phyloP scores from a whole-genome alignment of 495 filamentous ascomycete species.

The Penicillium egyptiacum region DNA sequence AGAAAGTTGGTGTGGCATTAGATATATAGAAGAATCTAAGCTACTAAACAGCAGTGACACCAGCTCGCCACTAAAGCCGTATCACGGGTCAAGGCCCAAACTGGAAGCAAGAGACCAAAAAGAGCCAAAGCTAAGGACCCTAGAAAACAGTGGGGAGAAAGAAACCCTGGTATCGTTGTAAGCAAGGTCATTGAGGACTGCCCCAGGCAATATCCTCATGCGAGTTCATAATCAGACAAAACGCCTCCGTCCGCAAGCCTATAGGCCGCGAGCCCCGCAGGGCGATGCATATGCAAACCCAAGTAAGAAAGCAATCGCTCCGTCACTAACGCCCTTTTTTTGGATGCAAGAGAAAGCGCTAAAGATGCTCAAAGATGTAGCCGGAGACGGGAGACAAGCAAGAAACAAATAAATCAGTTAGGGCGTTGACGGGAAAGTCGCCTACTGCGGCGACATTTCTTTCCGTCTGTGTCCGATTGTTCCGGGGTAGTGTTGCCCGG shows the following conservation, averaged over 20 bases:
- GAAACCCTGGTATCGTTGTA: conserved; percentile 14
- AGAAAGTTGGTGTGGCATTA: background rate
- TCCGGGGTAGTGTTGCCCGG: conserved; percentile 9
- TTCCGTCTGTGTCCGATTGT: conserved; percentile 9
- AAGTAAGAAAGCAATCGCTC: conserved; percentile 16
- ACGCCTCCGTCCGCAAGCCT: conserved; percentile 20
- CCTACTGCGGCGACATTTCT: conserved; percentile 25
- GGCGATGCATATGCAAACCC: conserved; percentile 18
- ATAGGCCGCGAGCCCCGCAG: conserved; percentile 8
- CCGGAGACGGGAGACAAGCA: background rate
- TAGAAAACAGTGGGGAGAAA: conserved; percentile 1
- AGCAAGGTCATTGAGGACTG: conserved; percentile 18
- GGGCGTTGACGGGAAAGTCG: conserved; percentile 24
- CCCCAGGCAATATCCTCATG: conserved; percentile 31
- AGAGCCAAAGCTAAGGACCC: conserved; percentile 7
- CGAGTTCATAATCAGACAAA: conserved; percentile 19
- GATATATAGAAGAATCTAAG: background rate
- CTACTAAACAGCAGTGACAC: background rate
- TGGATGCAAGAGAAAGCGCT: conserved; percentile 30
- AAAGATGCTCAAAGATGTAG: conserved; percentile 15
- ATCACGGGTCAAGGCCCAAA: background rate
- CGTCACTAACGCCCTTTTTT: conserved; percentile 24
- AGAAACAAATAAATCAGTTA: conserved; percentile 12
- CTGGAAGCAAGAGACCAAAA: background rate
- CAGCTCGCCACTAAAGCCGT: background rate